These are phyloP conservation scores for Stropharia rugosoannulata DNA, from an alignment of 768 basidiomycete species.

Conservation along the genomic window DNA sequence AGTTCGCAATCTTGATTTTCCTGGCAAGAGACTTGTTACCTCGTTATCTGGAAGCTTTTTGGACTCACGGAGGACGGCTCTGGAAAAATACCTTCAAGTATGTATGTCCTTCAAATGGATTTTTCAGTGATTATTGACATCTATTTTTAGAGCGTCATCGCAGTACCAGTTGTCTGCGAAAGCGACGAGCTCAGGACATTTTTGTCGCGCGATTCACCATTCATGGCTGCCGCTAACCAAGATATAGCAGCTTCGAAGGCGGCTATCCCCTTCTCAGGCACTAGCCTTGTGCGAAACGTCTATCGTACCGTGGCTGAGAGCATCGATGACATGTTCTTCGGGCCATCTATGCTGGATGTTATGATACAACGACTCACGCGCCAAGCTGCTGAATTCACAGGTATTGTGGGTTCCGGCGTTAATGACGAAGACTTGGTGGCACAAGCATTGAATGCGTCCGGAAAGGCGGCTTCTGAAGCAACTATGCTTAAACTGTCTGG, in stretches of 20 bases:
- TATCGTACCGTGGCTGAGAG: slow-evolving; percentile 93
- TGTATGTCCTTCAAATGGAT: slow-evolving; percentile 15
- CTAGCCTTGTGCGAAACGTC: slow-evolving; percentile 79
- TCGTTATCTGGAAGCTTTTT: slow-evolving; percentile 87
- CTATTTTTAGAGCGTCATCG: slow-evolving; percentile 59
- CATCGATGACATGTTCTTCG: slow-evolving; percentile 97
- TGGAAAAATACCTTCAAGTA: slow-evolving; percentile 94
- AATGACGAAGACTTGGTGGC: slow-evolving; percentile 85
- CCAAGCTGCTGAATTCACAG: slow-evolving; percentile 88
- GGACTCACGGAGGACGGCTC: slow-evolving; percentile 69
- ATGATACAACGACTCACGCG: slow-evolving; percentile 89
- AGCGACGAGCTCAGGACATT: slow-evolving; percentile 82
- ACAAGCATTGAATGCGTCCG: slow-evolving; percentile 72
- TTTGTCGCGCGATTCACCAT: slow-evolving; percentile 85
- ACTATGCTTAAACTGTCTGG: slow-evolving; percentile 72
- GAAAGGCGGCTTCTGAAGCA: slow-evolving; percentile 64
- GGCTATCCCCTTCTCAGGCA: slow-evolving; percentile 56
- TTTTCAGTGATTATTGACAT: neutral
- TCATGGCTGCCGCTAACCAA: slow-evolving; percentile 53
- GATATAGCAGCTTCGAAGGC: slow-evolving; percentile 37
- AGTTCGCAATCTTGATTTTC: slow-evolving; percentile 80
- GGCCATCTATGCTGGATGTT: slow-evolving; percentile 93
- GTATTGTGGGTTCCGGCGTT: slow-evolving; percentile 74
- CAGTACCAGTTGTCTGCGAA: slow-evolving; percentile 74
- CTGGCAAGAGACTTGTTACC: slow-evolving; percentile 89